Conservation (phyloP, 768 basidiomycete genomes). For the Mrakia hoshinonis region DNA sequence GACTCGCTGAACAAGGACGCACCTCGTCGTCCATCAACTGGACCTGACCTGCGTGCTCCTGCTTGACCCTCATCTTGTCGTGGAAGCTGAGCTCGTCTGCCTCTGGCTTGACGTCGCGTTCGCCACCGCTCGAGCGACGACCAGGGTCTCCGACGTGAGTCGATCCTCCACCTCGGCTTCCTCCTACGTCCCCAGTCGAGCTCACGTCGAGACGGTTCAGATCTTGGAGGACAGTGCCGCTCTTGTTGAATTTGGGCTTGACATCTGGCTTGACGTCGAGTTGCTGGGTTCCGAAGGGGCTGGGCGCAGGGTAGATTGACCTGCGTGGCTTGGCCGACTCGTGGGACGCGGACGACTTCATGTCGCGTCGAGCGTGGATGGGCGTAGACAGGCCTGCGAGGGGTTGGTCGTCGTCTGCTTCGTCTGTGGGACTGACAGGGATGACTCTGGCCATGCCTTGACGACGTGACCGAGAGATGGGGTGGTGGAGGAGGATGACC, state of each 20-base stretch:
- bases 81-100: not conserved
- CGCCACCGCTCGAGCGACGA: not conserved
- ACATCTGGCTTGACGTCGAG: not conserved
- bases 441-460: not conserved
- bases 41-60: not conserved
- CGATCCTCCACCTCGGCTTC: not conserved
- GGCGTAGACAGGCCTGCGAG: not conserved
- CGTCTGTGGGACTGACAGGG: not conserved
- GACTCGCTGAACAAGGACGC: not conserved
- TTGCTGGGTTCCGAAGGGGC: not conserved
- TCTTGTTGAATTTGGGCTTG: not conserved
- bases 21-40: slow-evolving; percentile 21
- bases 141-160: not conserved
- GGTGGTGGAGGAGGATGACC: not conserved
- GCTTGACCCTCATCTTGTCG: not conserved
- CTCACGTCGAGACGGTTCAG: not conserved
- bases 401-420: not conserved
- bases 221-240: not conserved
- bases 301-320: slow-evolving; percentile 4
- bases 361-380: not conserved
- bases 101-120: not conserved
- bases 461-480: not conserved
- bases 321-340: not conserved
- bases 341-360: not conserved
- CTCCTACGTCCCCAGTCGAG: not conserved